Conservation (phyloP, 495 filamentous ascomycete species). For the Cairneyella variabilis region DNA sequence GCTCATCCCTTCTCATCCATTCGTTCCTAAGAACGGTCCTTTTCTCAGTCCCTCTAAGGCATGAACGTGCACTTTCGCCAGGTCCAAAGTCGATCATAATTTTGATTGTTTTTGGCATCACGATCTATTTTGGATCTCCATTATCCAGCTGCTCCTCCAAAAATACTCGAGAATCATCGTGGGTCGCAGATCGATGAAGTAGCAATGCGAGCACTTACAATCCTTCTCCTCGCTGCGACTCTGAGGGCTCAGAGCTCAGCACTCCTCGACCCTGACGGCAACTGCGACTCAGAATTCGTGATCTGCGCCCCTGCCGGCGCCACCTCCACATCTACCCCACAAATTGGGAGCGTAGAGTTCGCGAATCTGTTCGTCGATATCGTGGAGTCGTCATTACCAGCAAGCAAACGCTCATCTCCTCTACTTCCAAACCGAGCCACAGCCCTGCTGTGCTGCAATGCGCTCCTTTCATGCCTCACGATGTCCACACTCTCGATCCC, state of each 20-base stretch:
- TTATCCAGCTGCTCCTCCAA: too few relatives aligned
- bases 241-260: not conserved
- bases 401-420: conserved; percentile 1
- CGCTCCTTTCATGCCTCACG: conserved; percentile 12
- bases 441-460: conserved; percentile 20
- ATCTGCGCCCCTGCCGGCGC: conserved; percentile 19
- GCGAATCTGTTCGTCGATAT: conserved; percentile 18
- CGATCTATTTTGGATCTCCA: too few relatives aligned
- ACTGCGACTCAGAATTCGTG: conserved; percentile 11
- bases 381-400: conserved; percentile 20
- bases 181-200: too few relatives aligned
- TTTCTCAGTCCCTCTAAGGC: too few relatives aligned
- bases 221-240: not conserved
- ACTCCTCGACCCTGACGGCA: not conserved
- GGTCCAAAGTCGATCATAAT: too few relatives aligned
- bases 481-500: conserved; percentile 15
- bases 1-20: too few relatives aligned
- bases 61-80: too few relatives aligned
- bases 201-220: not conserved
- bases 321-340: conserved; percentile 14
- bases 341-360: conserved; percentile 19
- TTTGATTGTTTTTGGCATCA: too few relatives aligned
- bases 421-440: not conserved
- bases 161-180: too few relatives aligned
- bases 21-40: too few relatives aligned